Percentiles rank a stretch among this genome's conserved stretches.
Evolutionary conservation across 1,139 yeast genomes (phyloP).

Genomic region (Magnusiomyces suaveolens): DNA sequence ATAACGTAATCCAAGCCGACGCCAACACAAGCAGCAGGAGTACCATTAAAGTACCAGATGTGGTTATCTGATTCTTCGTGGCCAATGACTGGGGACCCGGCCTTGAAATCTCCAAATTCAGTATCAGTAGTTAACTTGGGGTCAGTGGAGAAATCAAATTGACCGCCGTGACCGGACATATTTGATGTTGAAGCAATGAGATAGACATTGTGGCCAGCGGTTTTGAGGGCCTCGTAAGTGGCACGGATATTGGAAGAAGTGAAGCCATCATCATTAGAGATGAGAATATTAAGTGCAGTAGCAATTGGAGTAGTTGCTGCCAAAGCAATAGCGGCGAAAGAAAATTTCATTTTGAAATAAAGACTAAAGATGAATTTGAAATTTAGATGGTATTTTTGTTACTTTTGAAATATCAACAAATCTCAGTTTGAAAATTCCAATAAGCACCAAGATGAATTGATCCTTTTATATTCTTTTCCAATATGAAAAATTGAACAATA

Average conservation of each 20-base stretch:
- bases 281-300: constrained; percentile 31
- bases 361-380: too few species aligned
- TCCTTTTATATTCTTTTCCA: too few species aligned
- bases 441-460: too few species aligned
- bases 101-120: constrained; percentile 35
- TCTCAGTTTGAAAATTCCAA: too few species aligned
- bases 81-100: constrained; percentile 41
- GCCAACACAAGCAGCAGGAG: constrained; percentile 15
- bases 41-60: constrained; percentile 34
- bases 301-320: constrained; percentile 1
- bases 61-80: constrained; percentile 34
- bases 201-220: constrained; percentile 47
- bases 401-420: too few species aligned
- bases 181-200: constrained; percentile 51
- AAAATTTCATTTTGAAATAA: neutral
- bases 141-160: constrained; percentile 40
- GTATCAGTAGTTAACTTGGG: constrained; percentile 34
- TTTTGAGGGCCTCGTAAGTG: constrained; percentile 44
- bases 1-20: constrained; percentile 19
- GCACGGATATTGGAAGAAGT: constrained; percentile 53
- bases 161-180: constrained; percentile 53
- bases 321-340: neutral
- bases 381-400: too few species aligned
- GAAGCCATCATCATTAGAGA: constrained; percentile 55
- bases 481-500: too few species aligned